phyloP scores from a whole-genome alignment of 2,329 filamentous ascomycete genomes.

The Neonectria ditissima region DNA sequence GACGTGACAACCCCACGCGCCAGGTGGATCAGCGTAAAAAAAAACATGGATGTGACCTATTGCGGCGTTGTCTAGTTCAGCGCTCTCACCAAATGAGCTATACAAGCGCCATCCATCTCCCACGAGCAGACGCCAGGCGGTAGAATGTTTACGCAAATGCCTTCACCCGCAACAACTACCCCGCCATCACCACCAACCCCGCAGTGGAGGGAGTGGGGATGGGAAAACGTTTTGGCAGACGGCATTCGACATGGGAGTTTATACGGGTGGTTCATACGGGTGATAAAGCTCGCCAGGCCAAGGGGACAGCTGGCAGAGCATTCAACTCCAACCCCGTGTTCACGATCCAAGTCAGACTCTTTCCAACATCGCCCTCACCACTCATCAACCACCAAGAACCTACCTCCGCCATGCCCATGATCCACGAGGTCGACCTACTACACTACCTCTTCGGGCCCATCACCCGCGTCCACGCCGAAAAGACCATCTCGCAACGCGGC shows the following conservation, averaged over 20 bases:
- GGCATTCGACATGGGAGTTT: neutral
- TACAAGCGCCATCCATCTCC: too few relatives aligned
- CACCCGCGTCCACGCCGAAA: slow-evolving; percentile 62
- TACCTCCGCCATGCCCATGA: too few relatives aligned
- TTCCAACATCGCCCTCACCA: too few relatives aligned
- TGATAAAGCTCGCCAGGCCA: neutral
- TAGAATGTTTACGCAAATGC: slow-evolving; percentile 22
- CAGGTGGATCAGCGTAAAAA: neutral
- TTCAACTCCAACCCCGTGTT: neutral
- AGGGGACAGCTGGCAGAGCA: neutral
- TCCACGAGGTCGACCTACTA: slow-evolving; percentile 71
- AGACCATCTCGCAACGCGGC: slow-evolving; percentile 55
- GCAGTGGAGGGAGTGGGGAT: neutral
- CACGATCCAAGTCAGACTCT: too few relatives aligned
- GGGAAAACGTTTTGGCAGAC: slow-evolving; percentile 27
- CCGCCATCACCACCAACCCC: slow-evolving; percentile 9
- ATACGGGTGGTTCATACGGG: too few relatives aligned
- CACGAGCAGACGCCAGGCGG: neutral
- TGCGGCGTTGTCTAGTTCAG: too few relatives aligned
- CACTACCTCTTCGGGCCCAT: slow-evolving; percentile 68
- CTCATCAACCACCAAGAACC: too few relatives aligned
- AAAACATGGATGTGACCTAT: neutral
- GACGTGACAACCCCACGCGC: neutral
- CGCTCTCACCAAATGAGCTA: neutral
- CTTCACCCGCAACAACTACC: neutral